phyloP scores from a whole-genome alignment of 148 eudicot species.

The Selenicereus undatus region DNA sequence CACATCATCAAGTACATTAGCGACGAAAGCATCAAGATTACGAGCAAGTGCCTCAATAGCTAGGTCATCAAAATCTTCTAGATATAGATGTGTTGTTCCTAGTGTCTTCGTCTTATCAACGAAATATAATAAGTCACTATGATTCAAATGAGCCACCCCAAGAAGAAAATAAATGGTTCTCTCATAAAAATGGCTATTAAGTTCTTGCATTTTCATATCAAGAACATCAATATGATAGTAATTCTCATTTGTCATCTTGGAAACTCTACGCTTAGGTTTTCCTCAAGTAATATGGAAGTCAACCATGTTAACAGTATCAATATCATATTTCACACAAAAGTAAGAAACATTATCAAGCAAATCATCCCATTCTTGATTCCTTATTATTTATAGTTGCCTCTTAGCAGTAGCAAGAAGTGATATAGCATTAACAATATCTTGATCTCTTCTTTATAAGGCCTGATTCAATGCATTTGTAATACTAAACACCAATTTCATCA shows the following conservation, averaged over 20 bases:
- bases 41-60: neutral
- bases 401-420: neutral
- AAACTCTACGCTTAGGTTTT: neutral
- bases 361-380: neutral
- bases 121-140: neutral
- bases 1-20: neutral
- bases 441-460: neutral
- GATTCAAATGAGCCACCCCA: neutral
- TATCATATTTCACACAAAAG: neutral
- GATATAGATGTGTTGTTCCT: neutral
- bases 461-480: no score
- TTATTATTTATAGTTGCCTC: neutral
- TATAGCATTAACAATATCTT: slow-evolving; percentile 1
- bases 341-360: neutral
- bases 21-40: neutral
- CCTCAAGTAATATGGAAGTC: neutral
- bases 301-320: neutral
- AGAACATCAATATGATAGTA: neutral
- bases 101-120: neutral
- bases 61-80: neutral
- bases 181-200: neutral
- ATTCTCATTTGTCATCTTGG: neutral
- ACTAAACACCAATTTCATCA: neutral
- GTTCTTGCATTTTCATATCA: no score
- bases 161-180: neutral